A percentile compares a stretch with the other conserved stretches of the same genome.
These are phyloP conservation scores for Monosporascus sp. DNA, from an alignment of 2,329 filamentous ascomycete genomes.

Conservation along the genomic window DNA sequence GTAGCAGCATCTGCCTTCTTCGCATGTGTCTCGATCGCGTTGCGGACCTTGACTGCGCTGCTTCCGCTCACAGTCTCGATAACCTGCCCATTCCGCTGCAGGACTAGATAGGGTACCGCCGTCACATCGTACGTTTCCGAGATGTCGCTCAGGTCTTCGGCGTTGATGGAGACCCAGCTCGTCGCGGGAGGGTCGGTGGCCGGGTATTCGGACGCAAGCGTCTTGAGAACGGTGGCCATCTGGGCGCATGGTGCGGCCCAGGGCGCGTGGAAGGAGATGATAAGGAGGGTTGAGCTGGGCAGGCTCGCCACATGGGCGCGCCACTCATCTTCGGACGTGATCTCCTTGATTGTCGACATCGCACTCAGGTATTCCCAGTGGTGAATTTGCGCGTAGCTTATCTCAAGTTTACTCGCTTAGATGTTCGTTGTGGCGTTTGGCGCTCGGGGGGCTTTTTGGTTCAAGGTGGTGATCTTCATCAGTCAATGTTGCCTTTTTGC, in stretches of 20 bases:
- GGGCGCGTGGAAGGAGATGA: constrained; percentile 92
- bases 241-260: constrained; percentile 96
- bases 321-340: constrained; percentile 71
- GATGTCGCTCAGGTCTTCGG: constrained; percentile 88
- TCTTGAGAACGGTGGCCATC: constrained; percentile 81
- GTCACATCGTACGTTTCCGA: constrained; percentile 91
- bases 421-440: not conserved
- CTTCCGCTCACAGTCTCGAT: constrained; percentile 85
- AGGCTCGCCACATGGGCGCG: constrained; percentile 60
- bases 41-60: constrained; percentile 78
- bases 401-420: not conserved
- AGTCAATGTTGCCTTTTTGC: not conserved
- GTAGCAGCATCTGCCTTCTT: constrained; percentile 36
- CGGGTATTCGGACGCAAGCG: constrained; percentile 82
- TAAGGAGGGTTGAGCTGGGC: constrained; percentile 64
- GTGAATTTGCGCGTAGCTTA: not conserved
- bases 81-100: constrained; percentile 68
- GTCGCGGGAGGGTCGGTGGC: constrained; percentile 59
- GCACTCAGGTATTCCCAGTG: not conserved
- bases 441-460: no score
- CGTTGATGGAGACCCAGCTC: constrained; percentile 85
- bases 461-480: no score
- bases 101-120: constrained; percentile 85
- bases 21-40: constrained; percentile 78
- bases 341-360: constrained; percentile 75